Conservation (phyloP, 1,139 yeast species). For the Geotrichum europaeum region DNA sequence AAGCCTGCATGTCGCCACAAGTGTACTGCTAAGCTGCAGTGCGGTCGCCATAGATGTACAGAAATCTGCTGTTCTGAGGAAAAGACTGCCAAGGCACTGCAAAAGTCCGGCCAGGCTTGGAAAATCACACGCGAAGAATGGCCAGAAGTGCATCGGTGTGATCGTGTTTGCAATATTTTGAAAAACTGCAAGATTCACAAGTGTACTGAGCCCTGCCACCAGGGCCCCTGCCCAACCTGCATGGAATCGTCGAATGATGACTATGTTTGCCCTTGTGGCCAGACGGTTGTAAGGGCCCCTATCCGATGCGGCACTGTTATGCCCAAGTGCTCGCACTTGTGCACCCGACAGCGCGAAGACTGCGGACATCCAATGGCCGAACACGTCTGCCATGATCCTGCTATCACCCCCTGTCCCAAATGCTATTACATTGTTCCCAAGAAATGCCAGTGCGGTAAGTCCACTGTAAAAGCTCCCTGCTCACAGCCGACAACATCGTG, state of each 20-base stretch:
- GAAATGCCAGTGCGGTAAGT: conserved; percentile 66
- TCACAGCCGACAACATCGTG: conserved; percentile 67
- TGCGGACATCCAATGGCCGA: conserved; percentile 77
- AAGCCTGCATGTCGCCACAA: conserved; percentile 63
- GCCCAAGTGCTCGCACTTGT: conserved; percentile 64
- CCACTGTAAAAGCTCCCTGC: conserved; percentile 57
- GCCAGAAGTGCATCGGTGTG: conserved; percentile 55
- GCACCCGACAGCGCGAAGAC: conserved; percentile 45
- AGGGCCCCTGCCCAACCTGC: conserved; percentile 81
- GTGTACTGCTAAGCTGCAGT: conserved; percentile 70
- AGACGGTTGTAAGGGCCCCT: conserved; percentile 75
- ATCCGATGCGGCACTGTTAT: conserved; percentile 77
- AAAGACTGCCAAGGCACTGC: conserved; percentile 56
- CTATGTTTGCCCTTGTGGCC: conserved; percentile 77
- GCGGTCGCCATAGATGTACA: conserved; percentile 75
- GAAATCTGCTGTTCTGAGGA: conserved; percentile 67
- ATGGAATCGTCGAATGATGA: conserved; percentile 79
- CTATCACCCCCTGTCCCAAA: conserved; percentile 57
- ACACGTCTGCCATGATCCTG: conserved; percentile 71
- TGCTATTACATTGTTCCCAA: conserved; percentile 66
- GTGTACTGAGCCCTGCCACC: conserved; percentile 73
- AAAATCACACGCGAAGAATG: conserved; percentile 34
- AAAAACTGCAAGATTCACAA: conserved; percentile 68
- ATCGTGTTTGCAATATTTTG: conserved; percentile 58
- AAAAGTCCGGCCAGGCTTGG: conserved; percentile 43